phyloP scores from a whole-genome alignment of 2,329 filamentous ascomycete genomes.

The Phialocephala sp. region DNA sequence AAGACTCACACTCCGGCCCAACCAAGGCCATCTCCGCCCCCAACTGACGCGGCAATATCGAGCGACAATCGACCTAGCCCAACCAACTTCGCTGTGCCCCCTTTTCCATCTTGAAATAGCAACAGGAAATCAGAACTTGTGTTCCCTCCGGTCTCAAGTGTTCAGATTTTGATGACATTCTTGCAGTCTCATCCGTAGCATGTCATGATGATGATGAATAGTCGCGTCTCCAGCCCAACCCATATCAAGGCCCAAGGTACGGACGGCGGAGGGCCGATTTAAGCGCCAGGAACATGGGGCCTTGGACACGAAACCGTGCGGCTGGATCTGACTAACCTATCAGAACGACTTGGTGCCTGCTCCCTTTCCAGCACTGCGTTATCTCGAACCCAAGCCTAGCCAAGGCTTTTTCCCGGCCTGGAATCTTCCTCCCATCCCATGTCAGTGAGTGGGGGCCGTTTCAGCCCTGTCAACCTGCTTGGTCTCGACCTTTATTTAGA shows the following conservation, averaged over 20 bases:
- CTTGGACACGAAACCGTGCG: slow-evolving; percentile 1
- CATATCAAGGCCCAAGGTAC: neutral
- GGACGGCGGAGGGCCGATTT: neutral
- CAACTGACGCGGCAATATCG: slow-evolving; percentile 2
- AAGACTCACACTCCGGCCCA: neutral
- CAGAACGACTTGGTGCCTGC: neutral
- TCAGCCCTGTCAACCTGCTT: neutral
- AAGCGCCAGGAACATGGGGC: slow-evolving; percentile 6
- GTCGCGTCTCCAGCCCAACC: slow-evolving; percentile 1
- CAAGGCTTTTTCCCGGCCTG: neutral
- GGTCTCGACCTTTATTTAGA: slow-evolving; percentile 2
- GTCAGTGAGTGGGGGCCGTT: slow-evolving; percentile 1
- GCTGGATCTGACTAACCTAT: neutral
- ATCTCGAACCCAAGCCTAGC: neutral
- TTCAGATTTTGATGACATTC: neutral
- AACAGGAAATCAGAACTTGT: neutral
- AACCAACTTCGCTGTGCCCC: neutral
- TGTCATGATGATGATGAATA: neutral
- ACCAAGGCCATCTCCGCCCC: neutral
- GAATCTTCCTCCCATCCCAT: neutral
- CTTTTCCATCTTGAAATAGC: neutral
- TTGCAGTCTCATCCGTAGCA: neutral
- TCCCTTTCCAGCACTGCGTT: neutral
- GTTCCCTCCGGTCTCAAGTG: neutral
- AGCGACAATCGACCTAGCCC: neutral